phyloP scores from a whole-genome alignment of 495 filamentous ascomycete genomes.

The Neurospora hispaniola region DNA sequence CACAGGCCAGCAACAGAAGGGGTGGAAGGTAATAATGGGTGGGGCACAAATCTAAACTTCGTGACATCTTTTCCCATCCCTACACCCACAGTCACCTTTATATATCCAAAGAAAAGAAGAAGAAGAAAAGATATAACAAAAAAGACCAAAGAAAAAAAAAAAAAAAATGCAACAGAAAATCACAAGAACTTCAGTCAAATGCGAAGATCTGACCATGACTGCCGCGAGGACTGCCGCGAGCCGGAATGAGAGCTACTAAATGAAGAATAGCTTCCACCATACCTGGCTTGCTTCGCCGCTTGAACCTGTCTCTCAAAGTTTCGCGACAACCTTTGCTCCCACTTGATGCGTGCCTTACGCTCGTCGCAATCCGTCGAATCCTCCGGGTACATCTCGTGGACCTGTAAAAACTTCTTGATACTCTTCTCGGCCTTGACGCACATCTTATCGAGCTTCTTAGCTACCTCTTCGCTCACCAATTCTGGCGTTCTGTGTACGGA shows the following conservation, averaged over 20 bases:
- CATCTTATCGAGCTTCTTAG: slow-evolving; percentile 18
- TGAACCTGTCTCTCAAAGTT: not conserved
- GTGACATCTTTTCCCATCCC: not conserved
- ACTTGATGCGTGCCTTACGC: not conserved
- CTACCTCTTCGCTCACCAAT: slow-evolving; percentile 8
- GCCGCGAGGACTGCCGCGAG: not conserved
- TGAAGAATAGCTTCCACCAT: not conserved
- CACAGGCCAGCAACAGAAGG: not conserved
- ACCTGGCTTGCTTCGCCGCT: not conserved
- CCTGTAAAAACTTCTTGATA: not conserved
- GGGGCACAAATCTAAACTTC: not conserved
- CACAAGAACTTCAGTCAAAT: not conserved
- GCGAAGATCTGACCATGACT: not conserved
- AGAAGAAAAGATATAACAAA: no score
- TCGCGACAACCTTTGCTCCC: not conserved
- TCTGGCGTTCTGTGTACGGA: slow-evolving; percentile 8
- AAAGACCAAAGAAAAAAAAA: not conserved
- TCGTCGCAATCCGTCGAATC: not conserved
- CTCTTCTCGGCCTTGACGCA: slow-evolving; percentile 20
- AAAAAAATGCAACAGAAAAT: not conserved
- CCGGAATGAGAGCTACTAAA: not conserved
- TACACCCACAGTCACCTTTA: not conserved
- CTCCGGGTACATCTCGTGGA: not conserved
- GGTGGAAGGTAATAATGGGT: not conserved
- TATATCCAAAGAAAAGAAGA: not conserved